Evolutionary conservation across 78 protist genomes (phyloP).

Genomic region (Dictyostelium firmibasis): DNA sequence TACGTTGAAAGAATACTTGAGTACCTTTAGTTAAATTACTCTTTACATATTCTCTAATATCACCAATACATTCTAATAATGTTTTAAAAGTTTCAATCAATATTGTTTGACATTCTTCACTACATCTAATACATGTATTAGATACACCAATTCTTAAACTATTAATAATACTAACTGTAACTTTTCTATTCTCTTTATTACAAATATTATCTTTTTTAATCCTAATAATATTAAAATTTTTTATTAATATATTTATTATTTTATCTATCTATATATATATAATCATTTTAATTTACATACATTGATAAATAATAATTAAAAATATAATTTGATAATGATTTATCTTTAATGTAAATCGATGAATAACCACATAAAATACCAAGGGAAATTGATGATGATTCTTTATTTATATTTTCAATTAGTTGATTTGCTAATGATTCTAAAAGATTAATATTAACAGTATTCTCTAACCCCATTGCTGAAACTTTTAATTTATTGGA

Average conservation of each 20-base stretch:
- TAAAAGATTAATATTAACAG: background rate
- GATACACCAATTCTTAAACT: slow-evolving; percentile 37
- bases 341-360: background rate
- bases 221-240: background rate
- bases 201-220: background rate
- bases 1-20: background rate
- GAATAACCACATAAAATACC: slow-evolving; percentile 21
- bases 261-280: no score
- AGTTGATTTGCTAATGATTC: background rate
- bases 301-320: background rate
- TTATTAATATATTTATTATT: background rate
- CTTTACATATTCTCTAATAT: background rate
- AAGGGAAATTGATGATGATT: background rate
- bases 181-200: slow-evolving; percentile 22
- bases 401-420: background rate
- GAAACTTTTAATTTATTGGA: background rate
- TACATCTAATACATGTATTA: background rate
- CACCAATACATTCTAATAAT: slow-evolving; percentile 20
- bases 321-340: background rate
- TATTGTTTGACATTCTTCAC: background rate
- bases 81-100: background rate
- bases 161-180: background rate
- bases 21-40: background rate
- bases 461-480: background rate
- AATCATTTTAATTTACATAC: slow-evolving; percentile 3